These are phyloP conservation scores for Aspergillus ustus DNA, from an alignment of 2,329 filamentous ascomycete species.

Conservation along the genomic window DNA sequence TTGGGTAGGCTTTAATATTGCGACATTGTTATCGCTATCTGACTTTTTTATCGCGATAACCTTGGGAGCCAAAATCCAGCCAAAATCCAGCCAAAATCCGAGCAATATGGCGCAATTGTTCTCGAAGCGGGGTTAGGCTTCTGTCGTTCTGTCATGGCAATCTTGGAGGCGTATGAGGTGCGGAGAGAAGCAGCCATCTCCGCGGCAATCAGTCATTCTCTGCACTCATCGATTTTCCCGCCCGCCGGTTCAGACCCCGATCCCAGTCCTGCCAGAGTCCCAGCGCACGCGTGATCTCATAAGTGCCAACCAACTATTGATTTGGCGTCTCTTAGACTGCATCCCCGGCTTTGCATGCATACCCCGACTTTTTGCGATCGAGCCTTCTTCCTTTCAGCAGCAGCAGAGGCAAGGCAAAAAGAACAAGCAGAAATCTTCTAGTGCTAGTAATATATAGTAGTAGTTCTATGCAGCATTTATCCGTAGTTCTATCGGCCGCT, in stretches of 20 bases:
- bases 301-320: neutral
- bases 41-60: neutral
- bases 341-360: neutral
- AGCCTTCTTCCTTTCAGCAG: neutral
- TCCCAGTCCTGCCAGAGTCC: neutral
- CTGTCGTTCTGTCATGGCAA: neutral
- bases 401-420: neutral
- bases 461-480: neutral
- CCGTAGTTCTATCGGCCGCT: neutral
- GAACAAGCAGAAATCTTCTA: neutral
- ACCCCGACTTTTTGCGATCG: neutral
- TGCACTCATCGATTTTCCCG: neutral
- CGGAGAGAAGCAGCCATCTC: constrained; percentile 8
- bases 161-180: neutral
- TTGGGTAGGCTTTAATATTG: too few relatives aligned
- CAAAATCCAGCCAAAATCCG: neutral
- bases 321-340: neutral
- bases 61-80: neutral
- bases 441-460: too few relatives aligned
- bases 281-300: neutral
- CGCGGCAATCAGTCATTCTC: constrained; percentile 8
- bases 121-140: constrained; percentile 12
- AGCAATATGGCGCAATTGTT: constrained; percentile 9
- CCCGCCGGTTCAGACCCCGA: constrained; percentile 10
- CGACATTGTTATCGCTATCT: neutral